Conservation (phyloP, 352 stramenopile species). For the Phytophthora litchii region DNA sequence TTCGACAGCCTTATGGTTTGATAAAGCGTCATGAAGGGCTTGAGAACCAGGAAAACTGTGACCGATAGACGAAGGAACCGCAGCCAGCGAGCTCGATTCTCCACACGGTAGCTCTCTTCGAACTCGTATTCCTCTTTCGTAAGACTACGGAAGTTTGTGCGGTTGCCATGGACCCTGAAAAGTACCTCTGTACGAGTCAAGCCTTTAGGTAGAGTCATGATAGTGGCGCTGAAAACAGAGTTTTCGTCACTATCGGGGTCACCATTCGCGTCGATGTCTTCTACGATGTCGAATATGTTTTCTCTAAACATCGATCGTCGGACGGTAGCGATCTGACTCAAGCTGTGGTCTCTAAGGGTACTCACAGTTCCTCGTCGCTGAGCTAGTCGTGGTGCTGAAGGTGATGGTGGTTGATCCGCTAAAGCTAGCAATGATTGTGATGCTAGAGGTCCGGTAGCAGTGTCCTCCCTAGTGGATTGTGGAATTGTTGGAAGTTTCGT, state of each 20-base stretch:
- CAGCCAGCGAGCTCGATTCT: constrained; percentile 72
- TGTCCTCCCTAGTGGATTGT: constrained; percentile 19
- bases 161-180: constrained; percentile 57
- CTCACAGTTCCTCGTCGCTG: constrained; percentile 47
- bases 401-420: constrained; percentile 17
- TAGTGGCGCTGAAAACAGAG: constrained; percentile 46
- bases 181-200: constrained; percentile 73
- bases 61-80: constrained; percentile 74
- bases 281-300: constrained; percentile 83
- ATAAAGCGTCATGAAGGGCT: constrained; percentile 83
- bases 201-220: constrained; percentile 79
- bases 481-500: constrained; percentile 20
- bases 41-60: constrained; percentile 66
- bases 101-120: constrained; percentile 73
- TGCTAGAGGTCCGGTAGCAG: background rate
- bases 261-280: constrained; percentile 57
- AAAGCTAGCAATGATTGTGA: constrained; percentile 13
- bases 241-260: constrained; percentile 31
- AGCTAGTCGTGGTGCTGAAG: constrained; percentile 6
- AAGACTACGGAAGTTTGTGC: constrained; percentile 30
- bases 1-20: constrained; percentile 56
- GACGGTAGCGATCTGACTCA: constrained; percentile 34
- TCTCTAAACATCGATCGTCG: constrained; percentile 59
- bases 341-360: constrained; percentile 40
- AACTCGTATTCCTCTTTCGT: constrained; percentile 68